phyloP scores from a whole-genome alignment of 768 basidiomycete genomes.

The Lactifluus subvellereus region DNA sequence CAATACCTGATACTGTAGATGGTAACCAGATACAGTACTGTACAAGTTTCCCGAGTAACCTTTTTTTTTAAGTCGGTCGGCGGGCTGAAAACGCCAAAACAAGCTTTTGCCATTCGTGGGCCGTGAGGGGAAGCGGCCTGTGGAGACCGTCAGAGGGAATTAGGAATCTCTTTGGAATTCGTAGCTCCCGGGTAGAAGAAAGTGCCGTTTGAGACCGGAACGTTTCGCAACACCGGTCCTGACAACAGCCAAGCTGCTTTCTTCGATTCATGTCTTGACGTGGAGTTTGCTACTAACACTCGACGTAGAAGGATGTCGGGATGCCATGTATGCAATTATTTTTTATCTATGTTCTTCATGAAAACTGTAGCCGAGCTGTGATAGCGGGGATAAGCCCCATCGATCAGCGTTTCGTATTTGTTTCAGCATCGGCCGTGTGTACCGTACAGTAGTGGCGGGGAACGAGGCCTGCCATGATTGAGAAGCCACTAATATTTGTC shows the following conservation, averaged over 20 bases:
- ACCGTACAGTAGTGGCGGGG: neutral
- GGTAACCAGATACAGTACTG: too few relatives aligned
- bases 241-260: neutral
- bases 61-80: too few relatives aligned
- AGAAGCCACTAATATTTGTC: neutral
- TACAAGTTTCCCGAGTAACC: too few relatives aligned
- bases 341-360: neutral
- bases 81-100: neutral
- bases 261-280: neutral
- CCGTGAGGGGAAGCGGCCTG: neutral
- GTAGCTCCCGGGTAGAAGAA: neutral
- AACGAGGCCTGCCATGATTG: neutral
- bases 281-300: neutral
- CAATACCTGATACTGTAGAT: too few relatives aligned
- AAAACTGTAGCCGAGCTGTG: neutral
- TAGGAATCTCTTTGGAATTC: neutral
- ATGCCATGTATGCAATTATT: neutral
- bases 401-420: constrained; percentile 3
- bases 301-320: neutral
- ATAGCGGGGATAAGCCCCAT: constrained; percentile 7
- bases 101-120: neutral
- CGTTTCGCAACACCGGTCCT: neutral
- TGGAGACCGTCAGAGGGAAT: neutral
- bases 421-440: constrained; percentile 1
- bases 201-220: neutral